Conservation (phyloP, 345 rosid species). For the Salix purpurea region DNA sequence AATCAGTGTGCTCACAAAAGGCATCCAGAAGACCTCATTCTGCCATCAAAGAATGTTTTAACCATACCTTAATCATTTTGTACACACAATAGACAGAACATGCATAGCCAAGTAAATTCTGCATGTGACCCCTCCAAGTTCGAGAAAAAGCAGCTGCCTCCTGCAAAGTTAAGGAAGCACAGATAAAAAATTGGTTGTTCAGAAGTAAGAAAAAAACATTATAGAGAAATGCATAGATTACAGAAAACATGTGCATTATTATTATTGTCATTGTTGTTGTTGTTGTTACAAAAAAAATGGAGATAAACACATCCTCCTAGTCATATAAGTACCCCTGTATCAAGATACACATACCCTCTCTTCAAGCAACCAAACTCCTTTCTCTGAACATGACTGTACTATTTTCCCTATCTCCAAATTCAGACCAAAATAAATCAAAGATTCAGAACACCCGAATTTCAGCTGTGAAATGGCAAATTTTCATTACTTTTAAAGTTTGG, state of each 20-base stretch:
- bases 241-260: no score
- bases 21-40: background rate
- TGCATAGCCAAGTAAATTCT: conserved; percentile 94
- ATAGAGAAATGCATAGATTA: background rate
- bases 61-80: conserved; percentile 88
- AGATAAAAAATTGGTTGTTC: conserved; percentile 1
- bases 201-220: background rate
- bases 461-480: no score
- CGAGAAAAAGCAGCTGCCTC: conserved; percentile 94
- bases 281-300: background rate
- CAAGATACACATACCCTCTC: background rate
- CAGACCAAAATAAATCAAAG: background rate
- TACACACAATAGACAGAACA: conserved; percentile 90
- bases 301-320: background rate
- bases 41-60: conserved; percentile 3
- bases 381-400: background rate
- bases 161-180: conserved; percentile 36
- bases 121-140: conserved; percentile 96
- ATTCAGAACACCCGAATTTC: background rate
- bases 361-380: background rate
- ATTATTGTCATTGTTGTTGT: no score
- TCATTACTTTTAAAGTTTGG: no score
- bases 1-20: background rate
- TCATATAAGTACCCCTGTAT: background rate
- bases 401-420: background rate